Base-by-base conservation (phyloP, 768 basidiomycete species). In the Baorangia bicolor region DNA sequence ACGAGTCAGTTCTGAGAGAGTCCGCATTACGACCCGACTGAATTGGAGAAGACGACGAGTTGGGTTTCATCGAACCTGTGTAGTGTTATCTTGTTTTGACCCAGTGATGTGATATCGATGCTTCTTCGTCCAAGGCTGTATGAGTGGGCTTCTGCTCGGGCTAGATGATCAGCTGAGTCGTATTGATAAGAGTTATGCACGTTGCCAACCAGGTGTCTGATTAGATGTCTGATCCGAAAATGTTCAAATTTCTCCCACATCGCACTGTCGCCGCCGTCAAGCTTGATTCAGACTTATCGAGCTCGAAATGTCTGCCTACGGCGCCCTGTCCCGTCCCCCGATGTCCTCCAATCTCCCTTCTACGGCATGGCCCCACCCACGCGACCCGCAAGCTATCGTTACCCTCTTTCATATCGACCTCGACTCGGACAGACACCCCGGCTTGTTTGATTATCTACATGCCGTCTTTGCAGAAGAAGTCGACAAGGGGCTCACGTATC, bases 401-500 rank as follows among this genome's bases (percentile, higher is more conserved):
- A 67, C 71, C 14, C 42, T 77, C 50, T 73, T 76, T 56, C 79
- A 78, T 55, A 58, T 79, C 42, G 73, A 74, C 16, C 57, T 5
- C 11, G 41, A 48, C 21, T 9, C 16, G 28, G 21, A 49, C 16
- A 67, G 56, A 25, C 59, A 76, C 21, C 66, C 76, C 3, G 86
- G 82, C 25, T 73, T 93, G 37, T 65, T 90, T 51, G 78, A 84
- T 21, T 81, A 86, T 63, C 78, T 92, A 18, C 78, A 79, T 58
- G 37, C 55, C 31, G 74, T 84, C 25, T 95, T 96, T 70, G 81
- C 83, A n/a, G 76, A 77, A 49, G 91, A 89, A 62, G 76, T 96
- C 13, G 86, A 85, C 53, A 81, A 81, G 43, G 94, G 94, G 2
- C 64, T 75, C 58, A 92, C 94, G 9, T 96, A 95, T 70, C 93